Percentiles rank a stretch among this genome's conserved stretches.
phyloP scores from a whole-genome alignment of 2,329 filamentous ascomycete genomes.

The Colletotrichum kahawae region DNA sequence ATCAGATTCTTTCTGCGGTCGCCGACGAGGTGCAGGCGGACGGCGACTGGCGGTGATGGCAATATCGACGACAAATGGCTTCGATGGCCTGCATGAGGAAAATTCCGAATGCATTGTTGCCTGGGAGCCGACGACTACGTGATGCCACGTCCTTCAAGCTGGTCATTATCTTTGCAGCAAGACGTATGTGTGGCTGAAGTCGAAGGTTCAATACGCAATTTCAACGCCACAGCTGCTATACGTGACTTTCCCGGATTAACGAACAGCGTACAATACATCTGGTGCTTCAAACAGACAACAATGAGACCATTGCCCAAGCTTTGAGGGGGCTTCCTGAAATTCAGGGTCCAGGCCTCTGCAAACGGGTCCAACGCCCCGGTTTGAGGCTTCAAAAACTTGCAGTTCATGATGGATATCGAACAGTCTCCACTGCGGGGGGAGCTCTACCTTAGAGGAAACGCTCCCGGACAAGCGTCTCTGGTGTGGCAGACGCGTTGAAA shows the following conservation, averaged over 20 bases:
- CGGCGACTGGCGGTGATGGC: constrained; percentile 11
- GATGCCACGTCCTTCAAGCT: neutral
- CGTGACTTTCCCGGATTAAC: neutral
- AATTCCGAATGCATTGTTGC: neutral
- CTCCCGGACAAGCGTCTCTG: constrained; percentile 7
- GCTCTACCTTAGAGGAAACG: neutral
- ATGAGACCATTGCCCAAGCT: neutral
- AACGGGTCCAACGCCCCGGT: constrained; percentile 3
- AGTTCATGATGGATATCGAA: constrained; percentile 8
- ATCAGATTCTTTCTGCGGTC: constrained; percentile 21
- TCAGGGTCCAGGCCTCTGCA: constrained; percentile 14
- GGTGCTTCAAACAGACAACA: neutral
- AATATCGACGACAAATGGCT: neutral
- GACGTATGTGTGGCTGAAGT: neutral
- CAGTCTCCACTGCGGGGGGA: constrained; percentile 14
- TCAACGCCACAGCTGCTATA: neutral
- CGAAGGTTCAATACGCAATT: neutral
- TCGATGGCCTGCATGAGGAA: neutral
- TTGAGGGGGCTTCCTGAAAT: neutral
- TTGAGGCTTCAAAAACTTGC: constrained; percentile 17
- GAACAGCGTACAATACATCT: neutral
- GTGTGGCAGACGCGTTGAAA: constrained; percentile 1
- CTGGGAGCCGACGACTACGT: neutral
- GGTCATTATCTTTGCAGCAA: neutral
- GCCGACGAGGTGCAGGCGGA: constrained; percentile 15